A percentile compares a stretch with the other conserved stretches of the same genome.
phyloP scores from a whole-genome alignment of 768 basidiomycete species.

The Russula lepida region DNA sequence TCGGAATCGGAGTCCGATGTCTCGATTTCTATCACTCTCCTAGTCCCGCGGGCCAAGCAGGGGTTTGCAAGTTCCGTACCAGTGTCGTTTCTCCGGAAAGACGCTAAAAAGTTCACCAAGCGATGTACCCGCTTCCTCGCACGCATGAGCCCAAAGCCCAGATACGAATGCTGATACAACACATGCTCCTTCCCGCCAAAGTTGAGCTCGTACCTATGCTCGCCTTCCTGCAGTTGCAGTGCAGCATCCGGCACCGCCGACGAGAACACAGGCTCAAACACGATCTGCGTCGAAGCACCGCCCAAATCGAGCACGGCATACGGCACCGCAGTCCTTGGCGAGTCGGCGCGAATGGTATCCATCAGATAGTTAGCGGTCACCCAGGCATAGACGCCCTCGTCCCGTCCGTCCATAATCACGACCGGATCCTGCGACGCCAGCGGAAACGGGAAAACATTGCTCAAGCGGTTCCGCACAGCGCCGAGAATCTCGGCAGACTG shows the following conservation, averaged over 20 bases:
- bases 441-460: slow-evolving; percentile 57
- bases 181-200: slow-evolving; percentile 66
- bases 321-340: slow-evolving; percentile 40
- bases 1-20: slow-evolving; percentile 31
- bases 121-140: slow-evolving; percentile 80
- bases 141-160: slow-evolving; percentile 92
- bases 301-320: slow-evolving; percentile 95
- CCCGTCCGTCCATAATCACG: slow-evolving; percentile 88
- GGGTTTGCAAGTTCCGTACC: slow-evolving; percentile 56
- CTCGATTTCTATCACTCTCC: slow-evolving; percentile 54
- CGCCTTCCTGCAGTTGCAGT: slow-evolving; percentile 66
- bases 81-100: slow-evolving; percentile 31
- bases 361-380: slow-evolving; percentile 94
- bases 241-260: slow-evolving; percentile 29
- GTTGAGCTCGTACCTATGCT: slow-evolving; percentile 80
- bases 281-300: slow-evolving; percentile 95
- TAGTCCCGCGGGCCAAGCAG: slow-evolving; percentile 66
- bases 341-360: slow-evolving; percentile 53
- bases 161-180: slow-evolving; percentile 95
- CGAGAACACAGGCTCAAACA: slow-evolving; percentile 77
- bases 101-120: slow-evolving; percentile 79
- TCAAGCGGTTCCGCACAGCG: slow-evolving; percentile 58
- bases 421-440: slow-evolving; percentile 57
- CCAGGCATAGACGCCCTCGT: slow-evolving; percentile 99
- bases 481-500: slow-evolving; percentile 65